These are phyloP conservation scores for Salix suchowensis DNA, from an alignment of 345 rosid species.

Conservation along the genomic window DNA sequence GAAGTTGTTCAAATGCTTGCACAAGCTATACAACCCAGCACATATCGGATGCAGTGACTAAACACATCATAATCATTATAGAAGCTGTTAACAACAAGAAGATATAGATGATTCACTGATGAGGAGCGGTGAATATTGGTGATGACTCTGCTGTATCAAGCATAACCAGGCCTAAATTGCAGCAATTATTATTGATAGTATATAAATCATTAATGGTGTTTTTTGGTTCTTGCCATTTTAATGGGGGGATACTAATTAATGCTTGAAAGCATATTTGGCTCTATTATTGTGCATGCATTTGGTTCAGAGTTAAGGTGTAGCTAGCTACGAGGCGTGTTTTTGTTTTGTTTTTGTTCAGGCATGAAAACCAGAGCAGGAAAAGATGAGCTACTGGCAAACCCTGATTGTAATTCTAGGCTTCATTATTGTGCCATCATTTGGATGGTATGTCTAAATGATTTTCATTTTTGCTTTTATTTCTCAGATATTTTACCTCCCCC, in stretches of 20 bases:
- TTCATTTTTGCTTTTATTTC: not conserved
- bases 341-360: not conserved
- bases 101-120: not conserved
- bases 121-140: not conserved
- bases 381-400: not conserved
- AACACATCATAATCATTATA: not conserved
- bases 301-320: not conserved
- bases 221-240: not conserved
- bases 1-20: constrained; percentile 68
- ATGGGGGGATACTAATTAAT: not conserved
- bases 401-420: not conserved
- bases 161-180: not conserved
- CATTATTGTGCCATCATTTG: constrained; percentile 11
- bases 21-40: constrained; percentile 51
- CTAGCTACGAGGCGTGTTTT: not conserved
- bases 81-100: not conserved
- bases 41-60: constrained; percentile 36
- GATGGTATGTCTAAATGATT: not conserved
- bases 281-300: not conserved
- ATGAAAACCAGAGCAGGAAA: not conserved
- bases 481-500: not conserved
- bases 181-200: not conserved
- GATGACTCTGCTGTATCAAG: not conserved
- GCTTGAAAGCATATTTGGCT: not conserved
- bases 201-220: not conserved